A percentile compares a stretch with the other conserved stretches of the same genome.
Evolutionary conservation across 108 stramenopile species (phyloP).

Genomic region (Epipyxis sp.): DNA sequence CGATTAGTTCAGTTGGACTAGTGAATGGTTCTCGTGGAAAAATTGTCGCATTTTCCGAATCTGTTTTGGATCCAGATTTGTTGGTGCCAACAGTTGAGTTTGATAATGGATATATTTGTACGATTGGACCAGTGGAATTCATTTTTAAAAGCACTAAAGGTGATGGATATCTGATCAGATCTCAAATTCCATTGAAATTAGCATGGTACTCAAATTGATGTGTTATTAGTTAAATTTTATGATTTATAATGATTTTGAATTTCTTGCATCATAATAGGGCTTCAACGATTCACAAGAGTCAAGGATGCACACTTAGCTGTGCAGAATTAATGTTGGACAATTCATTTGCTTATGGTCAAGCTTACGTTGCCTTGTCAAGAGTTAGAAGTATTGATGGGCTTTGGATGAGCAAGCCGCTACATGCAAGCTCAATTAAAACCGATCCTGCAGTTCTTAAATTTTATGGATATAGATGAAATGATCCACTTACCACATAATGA

Average conservation of each 20-base stretch:
- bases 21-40: not conserved
- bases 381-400: slow-evolving; percentile 32
- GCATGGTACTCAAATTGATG: no score
- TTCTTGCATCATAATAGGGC: slow-evolving; percentile 9
- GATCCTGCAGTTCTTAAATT: slow-evolving; percentile 1
- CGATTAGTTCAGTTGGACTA: not conserved
- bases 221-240: no score
- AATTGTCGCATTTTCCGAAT: not conserved
- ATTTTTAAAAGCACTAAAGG: not conserved
- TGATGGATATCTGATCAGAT: not conserved
- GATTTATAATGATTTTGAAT: no score
- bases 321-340: slow-evolving; percentile 33
- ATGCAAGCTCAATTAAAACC: not conserved
- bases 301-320: slow-evolving; percentile 29
- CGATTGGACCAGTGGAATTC: not conserved
- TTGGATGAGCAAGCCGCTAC: not conserved
- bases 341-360: slow-evolving; percentile 37
- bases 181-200: slow-evolving; percentile 39
- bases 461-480: slow-evolving; percentile 22
- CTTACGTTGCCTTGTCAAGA: slow-evolving; percentile 38
- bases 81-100: not conserved
- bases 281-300: slow-evolving; percentile 40
- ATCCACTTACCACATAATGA: no score
- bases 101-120: not conserved
- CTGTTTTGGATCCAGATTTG: not conserved